Base-by-base conservation (phyloP, 1,139 yeast species). In the Yamadazyma mexicana region DNA sequence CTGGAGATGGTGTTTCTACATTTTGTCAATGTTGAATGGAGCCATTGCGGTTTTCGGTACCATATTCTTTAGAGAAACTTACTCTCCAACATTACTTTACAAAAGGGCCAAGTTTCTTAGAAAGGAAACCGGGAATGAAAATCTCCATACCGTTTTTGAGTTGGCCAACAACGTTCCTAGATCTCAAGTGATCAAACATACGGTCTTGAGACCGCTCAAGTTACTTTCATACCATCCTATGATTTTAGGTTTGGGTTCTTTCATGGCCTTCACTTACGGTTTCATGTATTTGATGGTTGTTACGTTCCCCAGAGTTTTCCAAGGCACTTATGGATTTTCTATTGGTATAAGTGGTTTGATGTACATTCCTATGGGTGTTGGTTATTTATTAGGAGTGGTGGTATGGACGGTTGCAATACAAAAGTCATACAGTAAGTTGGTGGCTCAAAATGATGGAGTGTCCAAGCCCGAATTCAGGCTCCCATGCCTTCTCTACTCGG, bases 1-100 rank as follows among this genome's bases (percentile, higher is more conserved):
- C 31, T 80, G 86, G 85, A 66, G 73, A 46, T 81, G 87, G 87
- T 75, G 77, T 6, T 80, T 81, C 47, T 77, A 77, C 69, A 71
- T 77, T n/a, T 59, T 78, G 35, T 62, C 75, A 17, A 79, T 81
- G n/a, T 62, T 79, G 43, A 78, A 75, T 45, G 83, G 77, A 3
- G 66, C 59, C 2, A 62, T 72, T 4, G 79, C 78, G 1, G 48
- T 64, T 1, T 33, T 62, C 11, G 83, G 83, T 1, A 50, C 70
- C 4, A 17, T 73, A 2, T 57, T 72, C 30, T 69, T 71, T 49
- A 62, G 62, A 40, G 88, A 82, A 53, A 77, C 87, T 0, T 81
- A 79, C 54, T 71, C 81, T 0, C 87, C 87, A 2, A 66, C 69
- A 18, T 52, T 82, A 24, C 62, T 82, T 37, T 61, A 61, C 15